Base-by-base conservation (phyloP, 192 early-diverging fungal species). In the Podochytrium sp. region DNA sequence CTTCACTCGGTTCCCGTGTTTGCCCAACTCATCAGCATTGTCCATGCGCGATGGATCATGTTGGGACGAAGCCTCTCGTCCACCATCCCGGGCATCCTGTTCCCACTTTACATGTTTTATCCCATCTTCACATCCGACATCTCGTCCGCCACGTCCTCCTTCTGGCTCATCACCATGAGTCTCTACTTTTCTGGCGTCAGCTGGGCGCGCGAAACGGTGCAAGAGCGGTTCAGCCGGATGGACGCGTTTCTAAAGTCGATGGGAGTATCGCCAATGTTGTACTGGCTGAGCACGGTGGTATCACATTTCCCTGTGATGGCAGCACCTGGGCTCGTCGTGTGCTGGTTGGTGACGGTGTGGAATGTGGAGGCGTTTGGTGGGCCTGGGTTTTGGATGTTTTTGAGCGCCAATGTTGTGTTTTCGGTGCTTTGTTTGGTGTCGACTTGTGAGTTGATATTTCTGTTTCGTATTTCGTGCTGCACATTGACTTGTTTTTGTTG, bases 101-200 rank as follows among this genome's bases (percentile, higher is more conserved):
- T 65, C 50, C 59, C 72, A 55, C 23, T 74, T 4, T 65, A 64
- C 58, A 64, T 74, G 60, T 52, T 49, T 25, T 74, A 49, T 6
- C 37, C 52, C n/a, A 30, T 65, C 20, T 51, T 74, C 41, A 25
- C 62, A 35, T 38, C 42, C 4, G 72, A 65, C 37, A 55, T 64
- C 10, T 50, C 62, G 7, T 64, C 60, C 0, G 59, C 72, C 1
- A 53, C 62, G 3, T 52, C 60, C 1, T 74, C 72, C 5, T 62
- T 74, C 49, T 74, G 72, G 59, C 20, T 74, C 58, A 64, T 74
- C 32, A 55, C 72, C 34, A 64, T 74, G 72, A 62, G 59, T 52
- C 59, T 74, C 1, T 62, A 12, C 16, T 50, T 62, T 23, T 50
- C 62, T 14, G 60, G 60, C 23, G 39, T 64, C 23, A 52, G 55